Evolutionary conservation across 1,139 yeast genomes (phyloP).

Genomic region (Protomyces lactucae-debilis): DNA sequence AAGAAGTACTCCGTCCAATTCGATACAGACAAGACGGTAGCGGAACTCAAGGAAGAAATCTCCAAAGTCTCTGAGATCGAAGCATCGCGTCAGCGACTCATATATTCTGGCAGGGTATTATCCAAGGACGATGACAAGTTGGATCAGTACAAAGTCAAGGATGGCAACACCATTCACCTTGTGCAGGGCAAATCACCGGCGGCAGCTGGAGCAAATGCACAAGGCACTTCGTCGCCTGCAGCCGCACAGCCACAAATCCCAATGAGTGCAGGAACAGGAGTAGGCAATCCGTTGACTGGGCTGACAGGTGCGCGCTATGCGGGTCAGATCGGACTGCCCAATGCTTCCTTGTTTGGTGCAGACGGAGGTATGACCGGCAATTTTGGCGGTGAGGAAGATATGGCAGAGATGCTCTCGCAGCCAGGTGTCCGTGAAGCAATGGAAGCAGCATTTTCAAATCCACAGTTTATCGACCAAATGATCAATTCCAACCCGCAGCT

Average conservation of each 20-base stretch:
- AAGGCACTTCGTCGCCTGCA: constrained; percentile 40
- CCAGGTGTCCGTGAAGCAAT: constrained; percentile 51
- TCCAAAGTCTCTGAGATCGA: constrained; percentile 60
- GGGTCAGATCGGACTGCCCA: constrained; percentile 75
- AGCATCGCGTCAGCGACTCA: constrained; percentile 73
- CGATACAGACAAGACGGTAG: constrained; percentile 53
- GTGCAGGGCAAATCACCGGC: constrained; percentile 58
- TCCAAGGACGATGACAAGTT: constrained; percentile 69
- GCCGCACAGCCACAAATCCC: constrained; percentile 50
- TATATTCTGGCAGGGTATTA: constrained; percentile 88
- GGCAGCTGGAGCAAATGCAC: constrained; percentile 34
- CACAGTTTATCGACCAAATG: constrained; percentile 75
- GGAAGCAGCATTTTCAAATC: constrained; percentile 60
- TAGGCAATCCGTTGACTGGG: constrained; percentile 85
- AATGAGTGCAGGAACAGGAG: constrained; percentile 80
- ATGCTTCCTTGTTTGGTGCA: constrained; percentile 86
- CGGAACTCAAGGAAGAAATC: constrained; percentile 63
- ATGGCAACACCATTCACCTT: constrained; percentile 82
- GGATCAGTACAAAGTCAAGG: constrained; percentile 69
- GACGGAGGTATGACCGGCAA: constrained; percentile 61
- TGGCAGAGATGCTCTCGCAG: constrained; percentile 42
- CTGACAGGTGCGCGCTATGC: constrained; percentile 94
- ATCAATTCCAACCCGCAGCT: constrained; percentile 73
- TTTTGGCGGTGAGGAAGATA: constrained; percentile 64
- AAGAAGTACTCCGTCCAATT: constrained; percentile 66